Evolutionary conservation across 2,329 filamentous ascomycete genomes (phyloP).

Genomic region (Diaporthe ilicicola): DNA sequence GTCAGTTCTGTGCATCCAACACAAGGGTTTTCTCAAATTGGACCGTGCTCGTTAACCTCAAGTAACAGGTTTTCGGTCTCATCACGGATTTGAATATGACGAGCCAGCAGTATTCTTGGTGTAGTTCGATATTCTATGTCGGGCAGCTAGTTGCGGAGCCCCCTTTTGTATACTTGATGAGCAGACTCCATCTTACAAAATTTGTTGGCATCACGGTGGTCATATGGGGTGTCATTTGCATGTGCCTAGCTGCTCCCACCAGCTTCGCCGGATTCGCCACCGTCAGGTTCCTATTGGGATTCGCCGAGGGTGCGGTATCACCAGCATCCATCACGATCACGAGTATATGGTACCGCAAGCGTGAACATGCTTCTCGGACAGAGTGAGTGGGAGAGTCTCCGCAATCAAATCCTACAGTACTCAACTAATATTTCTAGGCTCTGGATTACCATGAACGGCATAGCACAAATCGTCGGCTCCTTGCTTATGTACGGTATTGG

Average conservation of each 20-base stretch:
- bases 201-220: conserved; percentile 58
- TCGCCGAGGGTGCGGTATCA: conserved; percentile 51
- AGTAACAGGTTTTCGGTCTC: conserved; percentile 53
- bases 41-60: too few species aligned
- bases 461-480: conserved; percentile 55
- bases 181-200: conserved; percentile 55
- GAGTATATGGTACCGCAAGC: conserved; percentile 49
- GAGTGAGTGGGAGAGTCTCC: conserved; percentile 33
- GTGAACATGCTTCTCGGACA: conserved; percentile 45
- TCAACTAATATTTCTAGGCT: conserved; percentile 36
- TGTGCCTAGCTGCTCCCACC: conserved; percentile 50
- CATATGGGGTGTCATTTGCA: conserved; percentile 50
- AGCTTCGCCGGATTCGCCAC: conserved; percentile 48
- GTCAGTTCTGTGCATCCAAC: conserved; percentile 20
- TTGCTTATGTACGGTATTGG: conserved; percentile 62
- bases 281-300: conserved; percentile 50
- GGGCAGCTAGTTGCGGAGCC: conserved; percentile 56
- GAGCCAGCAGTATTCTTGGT: conserved; percentile 58
- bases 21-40: background rate
- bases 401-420: background rate
- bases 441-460: conserved; percentile 55
- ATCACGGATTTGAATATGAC: conserved; percentile 54
- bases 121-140: conserved; percentile 54
- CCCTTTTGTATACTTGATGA: conserved; percentile 61
- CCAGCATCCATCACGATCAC: conserved; percentile 57